Evolutionary conservation across 2,329 filamentous ascomycete species (phyloP).

Genomic region (Endothia cerciana): DNA sequence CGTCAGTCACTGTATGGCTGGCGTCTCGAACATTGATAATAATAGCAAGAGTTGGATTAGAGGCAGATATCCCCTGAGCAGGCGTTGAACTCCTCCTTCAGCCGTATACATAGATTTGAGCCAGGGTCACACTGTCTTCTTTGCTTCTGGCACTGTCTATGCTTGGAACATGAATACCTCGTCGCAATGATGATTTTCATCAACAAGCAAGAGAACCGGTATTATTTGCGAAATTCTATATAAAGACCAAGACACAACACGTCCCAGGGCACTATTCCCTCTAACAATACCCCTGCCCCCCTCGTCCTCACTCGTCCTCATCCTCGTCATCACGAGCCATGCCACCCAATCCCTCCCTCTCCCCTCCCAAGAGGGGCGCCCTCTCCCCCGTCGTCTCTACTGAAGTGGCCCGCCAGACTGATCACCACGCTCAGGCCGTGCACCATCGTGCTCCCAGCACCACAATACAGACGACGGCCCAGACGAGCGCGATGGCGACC

Average conservation of each 20-base stretch:
- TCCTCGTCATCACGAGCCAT: constrained; percentile 20
- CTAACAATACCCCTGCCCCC: neutral
- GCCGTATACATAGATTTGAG: neutral
- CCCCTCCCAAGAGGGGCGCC: constrained; percentile 20
- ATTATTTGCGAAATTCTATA: neutral
- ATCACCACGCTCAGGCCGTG: constrained; percentile 27
- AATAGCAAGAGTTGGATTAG: neutral
- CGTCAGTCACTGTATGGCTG: neutral
- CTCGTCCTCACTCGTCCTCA: neutral
- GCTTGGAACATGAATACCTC: neutral
- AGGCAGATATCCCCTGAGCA: constrained; percentile 13
- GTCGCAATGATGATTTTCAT: neutral
- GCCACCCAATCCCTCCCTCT: constrained; percentile 12
- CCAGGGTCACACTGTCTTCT: neutral
- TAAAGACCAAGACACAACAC: neutral
- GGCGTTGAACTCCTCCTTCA: constrained; percentile 5
- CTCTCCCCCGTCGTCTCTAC: constrained; percentile 17
- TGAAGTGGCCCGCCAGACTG: constrained; percentile 15
- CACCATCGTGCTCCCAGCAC: constrained; percentile 25
- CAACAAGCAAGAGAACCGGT: neutral
- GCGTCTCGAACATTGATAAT: neutral
- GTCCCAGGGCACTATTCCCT: neutral
- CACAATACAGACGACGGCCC: constrained; percentile 24
- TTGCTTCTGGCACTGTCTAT: neutral
- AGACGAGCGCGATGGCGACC: constrained; percentile 23